Base-by-base conservation (phyloP, 148 eudicot species). In the Heliosperma pusillum region DNA sequence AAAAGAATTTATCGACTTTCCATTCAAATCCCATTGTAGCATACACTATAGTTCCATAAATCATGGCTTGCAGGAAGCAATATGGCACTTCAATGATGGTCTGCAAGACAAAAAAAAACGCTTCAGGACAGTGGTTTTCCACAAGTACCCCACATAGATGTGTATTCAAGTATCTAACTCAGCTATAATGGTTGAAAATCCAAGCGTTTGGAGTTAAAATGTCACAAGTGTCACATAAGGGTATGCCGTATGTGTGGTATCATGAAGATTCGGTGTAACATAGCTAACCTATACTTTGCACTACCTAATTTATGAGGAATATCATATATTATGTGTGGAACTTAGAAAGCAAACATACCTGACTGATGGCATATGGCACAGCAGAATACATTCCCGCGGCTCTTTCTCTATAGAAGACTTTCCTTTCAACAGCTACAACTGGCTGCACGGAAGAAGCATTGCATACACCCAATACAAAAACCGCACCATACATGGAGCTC, bases 31-130 rank as follows among this genome's bases (percentile, higher is more conserved):
- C 83, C 22, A 63, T 83, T 76, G 78, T 80, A 7, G 53, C 70
- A 47, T 83, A 83, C 8, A 72, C 79, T 74, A 83, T 71, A 60
- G 80, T 55, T 21, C 70, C 83, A 36, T 61, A 80, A 0, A 80
- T 55, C 0, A 66, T 40, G 5, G 59, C 68, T 74, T 83, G 86
- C 19, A 64, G 71, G 7, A 80, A 17, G 47, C 69, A 70, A 61
- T 83, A 83, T 52, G 86, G 86, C 42, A 83, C 17, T 77, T 83
- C 86, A 11, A 80, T 80, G 33, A 74, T 67, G 12, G 60, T 78
- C 86, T 83, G 81, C 22, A 6, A 0, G 60, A 75, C n/a, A 33
- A 3, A 24, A 55, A 13, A 7, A 15, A 10, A 3, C 19, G 21
- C n/a, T 53, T 6, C 10, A 50, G 2, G 19, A 16, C n/a, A n/a